Base-by-base conservation (phyloP, 1,139 yeast species). In the Blastobotrys buckinghamii region DNA sequence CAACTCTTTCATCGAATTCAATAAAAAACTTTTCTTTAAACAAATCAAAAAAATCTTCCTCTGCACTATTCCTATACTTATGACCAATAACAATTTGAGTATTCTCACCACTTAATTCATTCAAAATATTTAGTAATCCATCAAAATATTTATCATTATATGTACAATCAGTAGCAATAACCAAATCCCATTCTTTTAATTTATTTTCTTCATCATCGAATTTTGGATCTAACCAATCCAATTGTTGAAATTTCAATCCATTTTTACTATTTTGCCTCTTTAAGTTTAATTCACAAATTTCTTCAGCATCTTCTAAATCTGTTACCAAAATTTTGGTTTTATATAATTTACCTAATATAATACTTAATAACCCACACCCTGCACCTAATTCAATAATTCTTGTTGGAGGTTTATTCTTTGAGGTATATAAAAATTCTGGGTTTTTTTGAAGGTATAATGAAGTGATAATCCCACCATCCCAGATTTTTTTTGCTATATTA, bases 81-180 rank as follows among this genome's bases (percentile, higher is more conserved):
- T 63, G 67, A 0, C 63, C 66, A 16, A 63, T 50, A 15, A 63
- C 45, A 13, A 43, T 45, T 2, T 61, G 53, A 8, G 48, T 46
- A 27, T 39, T 39, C 5, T 27, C n/a, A 4, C 51, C 29, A 13
- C 55, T 50, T 6, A 52, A 49, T 24, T 45, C 35, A 22, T 50
- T 52, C 26, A 63, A 44, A 12, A 62, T 58, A 2, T 38, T 45
- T 20, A 63, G 48, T 35, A 63, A 42, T 1, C 59, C 49, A 15
- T 54, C 62, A 48, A 62, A 64, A 39, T 58, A 56, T 43, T 53
- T 56, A 13, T 60, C 58, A 42, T 63, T 63, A 48, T 63, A 63
- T 0, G 66, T 63, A 40, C 67, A 63, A 47, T 63, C 67, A 0
- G 66, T 60, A 9, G 61, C 60, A 10, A 63, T 49, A 2, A 63